A percentile compares a stretch with the other conserved stretches of the same genome.
Evolutionary conservation across 176 grass and related monocot species (phyloP).

Genomic region (Neostapfia colusana): DNA sequence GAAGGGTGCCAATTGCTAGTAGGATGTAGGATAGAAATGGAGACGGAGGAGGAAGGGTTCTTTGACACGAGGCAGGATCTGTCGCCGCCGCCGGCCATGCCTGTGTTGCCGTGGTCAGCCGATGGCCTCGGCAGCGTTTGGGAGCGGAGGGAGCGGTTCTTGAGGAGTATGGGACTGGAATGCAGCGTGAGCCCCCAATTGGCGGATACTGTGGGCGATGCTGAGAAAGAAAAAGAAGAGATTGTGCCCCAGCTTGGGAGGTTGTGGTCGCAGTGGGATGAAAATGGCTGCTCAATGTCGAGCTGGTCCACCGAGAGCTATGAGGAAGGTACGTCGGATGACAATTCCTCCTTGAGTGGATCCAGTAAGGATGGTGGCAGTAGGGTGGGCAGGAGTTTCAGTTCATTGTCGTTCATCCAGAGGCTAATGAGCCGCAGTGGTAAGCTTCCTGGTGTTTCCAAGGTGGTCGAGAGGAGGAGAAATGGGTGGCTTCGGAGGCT

Average conservation of each 20-base stretch:
- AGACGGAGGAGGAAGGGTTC: conserved; percentile 45
- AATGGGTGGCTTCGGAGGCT: conserved; percentile 73
- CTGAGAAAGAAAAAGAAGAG: conserved; percentile 17
- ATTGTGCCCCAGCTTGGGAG: conserved; percentile 27
- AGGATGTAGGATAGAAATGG: conserved; percentile 23
- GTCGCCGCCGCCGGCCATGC: conserved; percentile 17
- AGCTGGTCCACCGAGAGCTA: conserved; percentile 58
- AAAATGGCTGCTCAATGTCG: conserved; percentile 56
- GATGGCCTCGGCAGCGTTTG: conserved; percentile 40
- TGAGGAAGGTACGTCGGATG: conserved; percentile 32
- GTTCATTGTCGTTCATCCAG: conserved; percentile 43
- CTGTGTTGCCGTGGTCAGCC: conserved; percentile 42
- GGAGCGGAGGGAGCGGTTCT: conserved; percentile 48
- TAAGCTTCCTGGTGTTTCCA: conserved; percentile 34
- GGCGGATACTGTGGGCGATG: conserved; percentile 4
- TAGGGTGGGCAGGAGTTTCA: conserved; percentile 42
- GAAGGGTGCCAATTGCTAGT: conserved; percentile 31
- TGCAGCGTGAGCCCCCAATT: conserved; percentile 26
- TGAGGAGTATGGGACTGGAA: conserved; percentile 54
- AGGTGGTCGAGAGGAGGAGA: conserved; percentile 47
- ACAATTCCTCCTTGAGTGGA: conserved; percentile 51
- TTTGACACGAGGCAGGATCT: conserved; percentile 47
- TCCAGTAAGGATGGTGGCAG: conserved; percentile 40
- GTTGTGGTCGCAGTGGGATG: conserved; percentile 39
- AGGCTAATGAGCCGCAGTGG: conserved; percentile 42